Base-by-base conservation (phyloP, 2,329 filamentous ascomycete species). In the Cadophora malorum region DNA sequence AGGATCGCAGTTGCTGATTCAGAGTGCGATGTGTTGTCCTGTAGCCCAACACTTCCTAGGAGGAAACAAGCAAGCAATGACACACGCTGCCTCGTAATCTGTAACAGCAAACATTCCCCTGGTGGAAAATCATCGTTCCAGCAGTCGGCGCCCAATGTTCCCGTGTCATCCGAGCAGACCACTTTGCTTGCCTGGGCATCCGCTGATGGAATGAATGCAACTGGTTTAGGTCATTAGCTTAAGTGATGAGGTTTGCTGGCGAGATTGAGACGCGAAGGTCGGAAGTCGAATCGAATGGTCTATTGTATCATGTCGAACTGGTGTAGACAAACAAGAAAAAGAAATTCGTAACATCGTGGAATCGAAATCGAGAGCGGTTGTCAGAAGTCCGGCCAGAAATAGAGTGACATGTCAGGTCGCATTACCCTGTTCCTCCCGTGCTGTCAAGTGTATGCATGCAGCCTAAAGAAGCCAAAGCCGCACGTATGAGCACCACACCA, bases 391-490 rank as follows among this genome's bases (percentile, higher is more conserved):
- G 52, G 12, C 21, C 21, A 14, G 38, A 33, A 58, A 25, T 23
- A 25, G 56, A 59, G n/a, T 59, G 56, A 59, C 33, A 45, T 19
- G 56, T 41, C 56, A 41, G 33, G 6, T 59, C 35, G 35, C 56
- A 21, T 59, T 21, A 25, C 56, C 56, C 35, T 45, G 33, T 10
- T 12, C 33, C 35, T 59, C 56, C 33, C 35, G 35, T 45, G 35
- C 56, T 59, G 56, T 59, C 56, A 59, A 45, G 9, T 45, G n/a
- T 38, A 59, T 59, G 56, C 56, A 59, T 59, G 56, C 56, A 59
- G 12, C 56, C 35, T 21, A 38, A 59, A 41, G 56, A 45, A 45
- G 56, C 35, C n/a, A 45, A 41, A 59, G 56, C 56, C 56, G 56
- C 33, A 45, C 21, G 56, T 14, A 59, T 28, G 35, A 35, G 35